Percentiles rank a stretch among this genome's conserved stretches.
Conservation (phyloP, 495 filamentous ascomycete species). For the Achaetomiella virescens region DNA sequence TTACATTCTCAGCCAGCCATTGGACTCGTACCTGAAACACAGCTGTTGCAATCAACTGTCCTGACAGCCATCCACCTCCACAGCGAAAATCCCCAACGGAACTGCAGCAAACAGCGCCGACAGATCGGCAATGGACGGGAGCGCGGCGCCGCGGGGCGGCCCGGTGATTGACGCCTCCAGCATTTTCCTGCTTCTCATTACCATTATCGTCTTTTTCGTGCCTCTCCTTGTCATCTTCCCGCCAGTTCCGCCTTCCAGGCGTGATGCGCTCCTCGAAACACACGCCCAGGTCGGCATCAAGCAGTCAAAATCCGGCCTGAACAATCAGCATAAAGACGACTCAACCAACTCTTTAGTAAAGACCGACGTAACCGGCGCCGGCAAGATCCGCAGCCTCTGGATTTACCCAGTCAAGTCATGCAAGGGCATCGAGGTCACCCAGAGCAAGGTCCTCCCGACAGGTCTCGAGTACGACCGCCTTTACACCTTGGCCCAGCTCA, state of each 20-base stretch:
- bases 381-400: constrained; percentile 67
- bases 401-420: constrained; percentile 90
- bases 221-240: constrained; percentile 44
- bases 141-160: constrained; percentile 14
- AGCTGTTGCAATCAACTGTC: background rate
- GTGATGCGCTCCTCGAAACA: constrained; percentile 44
- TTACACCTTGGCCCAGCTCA: constrained; percentile 73
- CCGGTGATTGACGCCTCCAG: constrained; percentile 22
- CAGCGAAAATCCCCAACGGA: background rate
- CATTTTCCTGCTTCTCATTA: constrained; percentile 39
- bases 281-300: constrained; percentile 36
- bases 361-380: constrained; percentile 8
- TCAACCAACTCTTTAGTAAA: constrained; percentile 16
- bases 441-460: constrained; percentile 58
- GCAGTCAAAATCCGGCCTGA: constrained; percentile 35
- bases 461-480: constrained; percentile 80
- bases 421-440: constrained; percentile 65
- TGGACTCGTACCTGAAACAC: no score
- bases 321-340: constrained; percentile 14
- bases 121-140: constrained; percentile 9
- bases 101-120: background rate
- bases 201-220: constrained; percentile 42
- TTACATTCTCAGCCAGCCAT: no score
- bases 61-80: background rate
- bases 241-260: constrained; percentile 37